A percentile compares a stretch with the other conserved stretches of the same genome.
These are phyloP conservation scores for Epicoccum sorghinum DNA, from an alignment of 2,329 filamentous ascomycete species.

Conservation along the genomic window DNA sequence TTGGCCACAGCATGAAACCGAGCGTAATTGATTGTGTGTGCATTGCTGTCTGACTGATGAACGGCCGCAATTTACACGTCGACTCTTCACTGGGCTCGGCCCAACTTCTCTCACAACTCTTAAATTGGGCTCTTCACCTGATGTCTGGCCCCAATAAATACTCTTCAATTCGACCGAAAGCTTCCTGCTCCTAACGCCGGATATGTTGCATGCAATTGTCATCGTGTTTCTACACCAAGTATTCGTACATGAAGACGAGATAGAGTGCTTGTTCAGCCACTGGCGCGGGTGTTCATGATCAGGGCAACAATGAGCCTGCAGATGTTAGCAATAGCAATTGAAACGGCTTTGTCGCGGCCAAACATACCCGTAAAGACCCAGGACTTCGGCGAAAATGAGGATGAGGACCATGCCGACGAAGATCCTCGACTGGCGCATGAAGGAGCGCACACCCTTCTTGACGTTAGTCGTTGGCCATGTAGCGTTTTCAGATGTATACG, in stretches of 20 bases:
- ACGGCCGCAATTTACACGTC: conserved; percentile 2
- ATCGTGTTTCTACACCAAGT: conserved; percentile 29
- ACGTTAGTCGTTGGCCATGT: conserved; percentile 10
- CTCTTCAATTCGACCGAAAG: background rate
- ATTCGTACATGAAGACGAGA: conserved; percentile 34
- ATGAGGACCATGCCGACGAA: conserved; percentile 99
- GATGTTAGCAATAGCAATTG: conserved; percentile 16
- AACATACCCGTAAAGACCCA: conserved; percentile 91
- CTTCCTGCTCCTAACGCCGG: conserved; percentile 13
- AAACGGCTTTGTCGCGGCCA: background rate
- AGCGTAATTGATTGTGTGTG: background rate
- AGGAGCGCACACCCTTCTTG: conserved; percentile 77
- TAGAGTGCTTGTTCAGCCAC: conserved; percentile 52
- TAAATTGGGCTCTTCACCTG: background rate
- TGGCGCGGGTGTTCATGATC: conserved; percentile 88
- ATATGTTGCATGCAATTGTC: conserved; percentile 15
- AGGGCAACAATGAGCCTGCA: conserved; percentile 86
- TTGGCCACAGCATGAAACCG: background rate
- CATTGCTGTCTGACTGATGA: background rate
- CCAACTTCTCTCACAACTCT: background rate
- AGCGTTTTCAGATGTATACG: conserved; percentile 29
- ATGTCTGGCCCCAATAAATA: background rate
- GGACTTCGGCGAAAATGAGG: conserved; percentile 95
- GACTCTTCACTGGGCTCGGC: background rate
- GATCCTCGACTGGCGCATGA: conserved; percentile 94